phyloP scores from a whole-genome alignment of 495 filamentous ascomycete genomes.

The Xylaria cubensis region DNA sequence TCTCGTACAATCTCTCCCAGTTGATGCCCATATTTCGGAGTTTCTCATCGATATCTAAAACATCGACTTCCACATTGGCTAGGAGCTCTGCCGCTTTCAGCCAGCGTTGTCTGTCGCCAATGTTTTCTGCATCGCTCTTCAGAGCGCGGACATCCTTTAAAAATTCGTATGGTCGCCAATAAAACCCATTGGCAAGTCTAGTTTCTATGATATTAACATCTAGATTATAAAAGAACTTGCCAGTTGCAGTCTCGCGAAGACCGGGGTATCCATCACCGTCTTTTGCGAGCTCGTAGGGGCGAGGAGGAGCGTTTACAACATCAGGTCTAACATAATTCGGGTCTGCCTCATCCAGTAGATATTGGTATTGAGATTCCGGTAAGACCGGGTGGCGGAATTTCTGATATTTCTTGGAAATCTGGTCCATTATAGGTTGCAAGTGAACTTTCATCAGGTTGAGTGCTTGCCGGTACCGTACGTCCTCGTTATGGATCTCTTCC shows the following conservation, averaged over 20 bases:
- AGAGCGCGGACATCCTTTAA: conserved; percentile 82
- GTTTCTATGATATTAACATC: conserved; percentile 94
- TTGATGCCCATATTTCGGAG: conserved; percentile 51
- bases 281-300: conserved; percentile 76
- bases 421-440: conserved; percentile 93
- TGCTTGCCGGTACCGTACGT: conserved; percentile 76
- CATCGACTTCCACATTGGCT: conserved; percentile 91
- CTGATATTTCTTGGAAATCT: conserved; percentile 83
- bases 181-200: conserved; percentile 92
- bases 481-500: conserved; percentile 80
- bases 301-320: conserved; percentile 63
- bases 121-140: conserved; percentile 78
- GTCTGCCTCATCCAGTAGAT: conserved; percentile 82
- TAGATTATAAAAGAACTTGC: conserved; percentile 92
- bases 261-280: conserved; percentile 78
- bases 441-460: conserved; percentile 85
- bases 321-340: conserved; percentile 83
- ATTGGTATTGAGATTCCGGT: conserved; percentile 71
- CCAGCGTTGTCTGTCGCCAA: conserved; percentile 76
- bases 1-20: conserved; percentile 66
- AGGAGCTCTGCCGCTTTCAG: conserved; percentile 89
- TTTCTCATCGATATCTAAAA: conserved; percentile 69
- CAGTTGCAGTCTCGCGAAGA: conserved; percentile 69
- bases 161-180: conserved; percentile 87
- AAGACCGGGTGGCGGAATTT: conserved; percentile 83